Evolutionary conservation across 352 stramenopile genomes (phyloP).

Genomic region (Phytophthora agathidicida): DNA sequence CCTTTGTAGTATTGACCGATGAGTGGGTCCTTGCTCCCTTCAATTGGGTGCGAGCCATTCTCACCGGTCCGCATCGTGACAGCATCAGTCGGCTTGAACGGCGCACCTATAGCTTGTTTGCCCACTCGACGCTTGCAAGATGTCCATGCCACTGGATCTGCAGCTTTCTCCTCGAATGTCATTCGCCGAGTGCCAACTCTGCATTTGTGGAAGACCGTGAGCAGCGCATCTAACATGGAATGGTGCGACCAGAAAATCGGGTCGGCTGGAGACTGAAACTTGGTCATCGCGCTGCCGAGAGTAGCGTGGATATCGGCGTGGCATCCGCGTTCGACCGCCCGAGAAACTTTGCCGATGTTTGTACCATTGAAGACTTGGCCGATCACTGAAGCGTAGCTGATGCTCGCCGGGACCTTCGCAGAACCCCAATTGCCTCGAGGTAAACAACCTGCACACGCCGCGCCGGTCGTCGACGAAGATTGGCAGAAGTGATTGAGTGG

Average conservation of each 20-base stretch:
- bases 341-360: conserved; percentile 58
- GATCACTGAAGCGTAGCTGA: conserved; percentile 49
- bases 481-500: conserved; percentile 69
- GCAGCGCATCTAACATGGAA: conserved; percentile 60
- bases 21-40: conserved; percentile 33
- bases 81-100: conserved; percentile 51
- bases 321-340: conserved; percentile 40
- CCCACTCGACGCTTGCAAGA: conserved; percentile 43
- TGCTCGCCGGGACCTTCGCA: conserved; percentile 31
- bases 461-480: conserved; percentile 7
- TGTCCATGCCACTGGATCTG: conserved; percentile 44
- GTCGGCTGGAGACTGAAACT: conserved; percentile 51
- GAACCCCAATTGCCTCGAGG: conserved; percentile 46
- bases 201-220: conserved; percentile 76
- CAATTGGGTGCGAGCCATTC: conserved; percentile 33
- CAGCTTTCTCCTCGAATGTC: conserved; percentile 50
- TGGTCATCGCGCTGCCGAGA: conserved; percentile 51
- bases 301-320: conserved; percentile 61
- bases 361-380: conserved; percentile 45
- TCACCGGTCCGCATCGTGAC: conserved; percentile 46
- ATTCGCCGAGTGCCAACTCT: conserved; percentile 44
- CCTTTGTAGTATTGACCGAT: conserved; percentile 46
- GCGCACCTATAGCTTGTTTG: conserved; percentile 14
- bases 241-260: conserved; percentile 79
- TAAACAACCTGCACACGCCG: conserved; percentile 43